A percentile compares a stretch with the other conserved stretches of the same genome.
These are phyloP conservation scores for Raphanus hybrid DNA, from an alignment of 441 rosid genomes.

Conservation along the genomic window DNA sequence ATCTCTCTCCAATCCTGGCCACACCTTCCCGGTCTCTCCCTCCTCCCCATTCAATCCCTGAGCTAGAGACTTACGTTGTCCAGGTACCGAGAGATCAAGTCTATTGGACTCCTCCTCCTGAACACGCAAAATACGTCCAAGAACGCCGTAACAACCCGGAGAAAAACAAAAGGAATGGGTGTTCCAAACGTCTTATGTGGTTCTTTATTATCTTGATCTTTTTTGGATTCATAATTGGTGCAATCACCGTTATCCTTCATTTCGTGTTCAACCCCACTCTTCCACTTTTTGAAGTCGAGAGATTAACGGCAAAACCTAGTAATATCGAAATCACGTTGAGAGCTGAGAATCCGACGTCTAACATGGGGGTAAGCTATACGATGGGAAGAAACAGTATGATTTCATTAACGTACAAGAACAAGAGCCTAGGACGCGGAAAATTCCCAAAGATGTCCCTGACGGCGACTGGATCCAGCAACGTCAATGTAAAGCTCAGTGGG, in stretches of 20 bases:
- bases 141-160: conserved; percentile 37
- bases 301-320: conserved; percentile 10
- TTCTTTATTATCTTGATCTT: conserved; percentile 32
- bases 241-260: conserved; percentile 28
- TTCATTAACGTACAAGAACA: conserved; percentile 37
- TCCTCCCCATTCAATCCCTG: conserved; percentile 44
- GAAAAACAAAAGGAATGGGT: conserved; percentile 16
- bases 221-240: conserved; percentile 33
- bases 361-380: conserved; percentile 38
- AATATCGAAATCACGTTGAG: conserved; percentile 26
- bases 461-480: conserved; percentile 25
- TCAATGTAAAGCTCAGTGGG: conserved; percentile 32
- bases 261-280: conserved; percentile 30
- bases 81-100: conserved; percentile 72
- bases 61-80: conserved; percentile 56
- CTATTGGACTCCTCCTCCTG: conserved; percentile 67
- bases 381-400: conserved; percentile 14
- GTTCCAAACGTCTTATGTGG: conserved; percentile 37
- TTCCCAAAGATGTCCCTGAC: conserved; percentile 28
- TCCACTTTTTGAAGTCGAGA: conserved; percentile 28
- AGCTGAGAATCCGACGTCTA: conserved; percentile 41
- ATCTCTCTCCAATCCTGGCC: conserved; percentile 15
- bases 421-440: conserved; percentile 35
- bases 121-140: conserved; percentile 47
- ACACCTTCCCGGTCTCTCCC: conserved; percentile 32